Percentiles rank a stretch among this genome's conserved stretches.
Conservation (phyloP, 176 grass and related monocot genomes). For the Dactylis glomerata region DNA sequence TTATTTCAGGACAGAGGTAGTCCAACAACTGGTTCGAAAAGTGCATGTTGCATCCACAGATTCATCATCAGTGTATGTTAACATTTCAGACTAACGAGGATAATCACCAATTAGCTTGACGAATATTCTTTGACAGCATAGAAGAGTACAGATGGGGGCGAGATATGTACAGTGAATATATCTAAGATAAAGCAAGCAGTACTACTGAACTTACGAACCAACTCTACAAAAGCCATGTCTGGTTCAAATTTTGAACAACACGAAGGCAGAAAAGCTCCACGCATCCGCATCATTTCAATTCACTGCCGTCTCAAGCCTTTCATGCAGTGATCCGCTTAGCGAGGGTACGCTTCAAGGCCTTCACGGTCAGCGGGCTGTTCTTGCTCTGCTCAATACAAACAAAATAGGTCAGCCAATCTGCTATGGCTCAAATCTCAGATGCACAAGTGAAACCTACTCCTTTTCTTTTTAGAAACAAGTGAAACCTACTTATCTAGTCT, state of each 20-base stretch:
- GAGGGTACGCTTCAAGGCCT: constrained; percentile 54
- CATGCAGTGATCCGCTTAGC: constrained; percentile 44
- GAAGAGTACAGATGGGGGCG: constrained; percentile 15
- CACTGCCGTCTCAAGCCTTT: neutral
- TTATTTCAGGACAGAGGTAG: too few relatives aligned
- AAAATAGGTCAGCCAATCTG: neutral
- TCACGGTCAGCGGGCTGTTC: constrained; percentile 63
- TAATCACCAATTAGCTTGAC: neutral
- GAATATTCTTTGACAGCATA: constrained; percentile 3
- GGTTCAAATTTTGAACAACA: constrained; percentile 24
- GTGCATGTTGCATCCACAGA: neutral
- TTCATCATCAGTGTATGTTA: neutral
- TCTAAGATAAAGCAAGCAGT: neutral
- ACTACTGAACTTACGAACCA: neutral
- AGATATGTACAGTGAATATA: constrained; percentile 40
- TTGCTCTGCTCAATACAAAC: constrained; percentile 63
- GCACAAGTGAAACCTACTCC: neutral
- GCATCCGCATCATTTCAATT: constrained; percentile 21
- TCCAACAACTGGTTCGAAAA: too few relatives aligned
- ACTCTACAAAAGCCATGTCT: constrained; percentile 14
- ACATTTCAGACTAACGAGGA: neutral
- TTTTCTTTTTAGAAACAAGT: too few relatives aligned
- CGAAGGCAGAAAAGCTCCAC: constrained; percentile 12
- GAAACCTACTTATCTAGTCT: too few relatives aligned
- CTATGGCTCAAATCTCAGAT: neutral